These are phyloP conservation scores for Agrocybe pediades DNA, from an alignment of 768 basidiomycete genomes.

Conservation along the genomic window DNA sequence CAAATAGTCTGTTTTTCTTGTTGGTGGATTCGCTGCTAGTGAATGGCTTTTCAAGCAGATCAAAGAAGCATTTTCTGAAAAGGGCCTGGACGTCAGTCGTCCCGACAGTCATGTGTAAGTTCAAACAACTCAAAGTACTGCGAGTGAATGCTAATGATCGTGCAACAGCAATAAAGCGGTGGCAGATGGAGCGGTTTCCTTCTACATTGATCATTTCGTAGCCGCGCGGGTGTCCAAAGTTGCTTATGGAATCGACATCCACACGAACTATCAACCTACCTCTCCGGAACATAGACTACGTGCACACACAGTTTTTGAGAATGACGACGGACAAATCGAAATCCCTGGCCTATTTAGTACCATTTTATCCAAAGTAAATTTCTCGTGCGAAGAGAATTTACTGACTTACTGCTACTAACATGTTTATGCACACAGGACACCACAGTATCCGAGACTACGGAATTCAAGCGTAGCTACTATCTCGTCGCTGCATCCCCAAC, in stretches of 20 bases:
- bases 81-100: slow-evolving; percentile 39
- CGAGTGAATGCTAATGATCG: background rate
- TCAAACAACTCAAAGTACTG: background rate
- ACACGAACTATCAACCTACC: slow-evolving; percentile 24
- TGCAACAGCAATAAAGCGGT: slow-evolving; percentile 25
- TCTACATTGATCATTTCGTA: slow-evolving; percentile 23
- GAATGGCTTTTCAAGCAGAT: slow-evolving; percentile 48
- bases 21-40: slow-evolving; percentile 57
- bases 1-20: slow-evolving; percentile 42
- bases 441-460: slow-evolving; percentile 39
- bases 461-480: slow-evolving; percentile 37
- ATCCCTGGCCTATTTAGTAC: slow-evolving; percentile 36
- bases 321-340: slow-evolving; percentile 30
- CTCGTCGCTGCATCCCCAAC: background rate
- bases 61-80: slow-evolving; percentile 31
- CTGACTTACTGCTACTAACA: background rate
- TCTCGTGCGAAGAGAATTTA: background rate
- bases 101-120: slow-evolving; percentile 53
- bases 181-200: slow-evolving; percentile 25
- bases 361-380: slow-evolving; percentile 38
- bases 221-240: slow-evolving; percentile 19
- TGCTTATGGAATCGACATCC: slow-evolving; percentile 25
- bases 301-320: slow-evolving; percentile 23
- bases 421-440: slow-evolving; percentile 33
- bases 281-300: slow-evolving; percentile 42